Percentiles rank a stretch among this genome's conserved stretches.
Conservation (phyloP, 2,329 filamentous ascomycete genomes). For the Aspergillus sp. region DNA sequence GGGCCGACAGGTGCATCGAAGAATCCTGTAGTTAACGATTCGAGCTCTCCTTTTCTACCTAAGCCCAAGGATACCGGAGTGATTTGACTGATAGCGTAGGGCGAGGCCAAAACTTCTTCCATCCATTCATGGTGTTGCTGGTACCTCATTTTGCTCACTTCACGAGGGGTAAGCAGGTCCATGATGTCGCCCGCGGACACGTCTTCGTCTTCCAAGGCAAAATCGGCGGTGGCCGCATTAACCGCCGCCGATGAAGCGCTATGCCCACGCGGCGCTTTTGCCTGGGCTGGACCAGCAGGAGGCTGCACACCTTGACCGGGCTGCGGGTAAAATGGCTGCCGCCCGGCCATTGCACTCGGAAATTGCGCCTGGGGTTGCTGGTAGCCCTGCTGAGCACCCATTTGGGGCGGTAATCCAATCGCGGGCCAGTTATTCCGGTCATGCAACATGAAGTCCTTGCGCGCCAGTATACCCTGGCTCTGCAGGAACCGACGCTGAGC, state of each 20-base stretch:
- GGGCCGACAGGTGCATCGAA: slow-evolving; percentile 61
- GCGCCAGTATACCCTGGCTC: slow-evolving; percentile 76
- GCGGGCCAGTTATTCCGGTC: slow-evolving; percentile 89
- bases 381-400: slow-evolving; percentile 52
- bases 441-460: slow-evolving; percentile 92
- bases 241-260: slow-evolving; percentile 42
- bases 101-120: slow-evolving; percentile 92
- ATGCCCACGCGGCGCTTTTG: slow-evolving; percentile 43
- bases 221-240: slow-evolving; percentile 43
- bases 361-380: slow-evolving; percentile 48
- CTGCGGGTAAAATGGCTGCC: slow-evolving; percentile 38
- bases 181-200: slow-evolving; percentile 83
- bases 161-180: slow-evolving; percentile 82
- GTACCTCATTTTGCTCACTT: slow-evolving; percentile 84
- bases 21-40: slow-evolving; percentile 78
- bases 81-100: slow-evolving; percentile 82
- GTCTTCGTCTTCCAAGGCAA: slow-evolving; percentile 78
- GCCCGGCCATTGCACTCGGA: slow-evolving; percentile 35
- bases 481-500: slow-evolving; percentile 58
- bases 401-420: slow-evolving; percentile 65
- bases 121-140: slow-evolving; percentile 98
- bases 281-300: slow-evolving; percentile 23
- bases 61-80: slow-evolving; percentile 83
- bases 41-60: slow-evolving; percentile 79
- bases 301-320: slow-evolving; percentile 28